Evolutionary conservation across 2,329 filamentous ascomycete species (phyloP).

Genomic region (Aspergillus aculeatus): DNA sequence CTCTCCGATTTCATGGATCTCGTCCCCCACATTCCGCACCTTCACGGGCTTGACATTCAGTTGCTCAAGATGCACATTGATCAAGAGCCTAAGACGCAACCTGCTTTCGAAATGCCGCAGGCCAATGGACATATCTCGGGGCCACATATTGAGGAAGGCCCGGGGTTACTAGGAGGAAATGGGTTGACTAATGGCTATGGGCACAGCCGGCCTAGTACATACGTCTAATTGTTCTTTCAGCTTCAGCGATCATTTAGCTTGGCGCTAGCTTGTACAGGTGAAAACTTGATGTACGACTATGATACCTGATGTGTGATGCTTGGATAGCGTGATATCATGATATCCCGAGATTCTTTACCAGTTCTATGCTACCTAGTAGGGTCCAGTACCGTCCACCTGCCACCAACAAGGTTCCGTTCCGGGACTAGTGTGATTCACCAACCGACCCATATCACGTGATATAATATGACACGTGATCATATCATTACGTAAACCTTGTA

Average conservation of each 20-base stretch:
- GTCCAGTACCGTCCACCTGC: too few species aligned
- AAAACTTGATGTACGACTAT: constrained; percentile 43
- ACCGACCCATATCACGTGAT: background rate
- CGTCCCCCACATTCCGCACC: constrained; percentile 49
- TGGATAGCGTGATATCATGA: constrained; percentile 14
- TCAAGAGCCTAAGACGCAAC: constrained; percentile 30
- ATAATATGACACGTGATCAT: background rate
- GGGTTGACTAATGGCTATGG: constrained; percentile 37
- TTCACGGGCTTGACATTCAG: constrained; percentile 42
- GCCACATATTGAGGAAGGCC: constrained; percentile 17
- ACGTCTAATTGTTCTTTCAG: constrained; percentile 35
- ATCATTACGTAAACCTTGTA: constrained; percentile 15
- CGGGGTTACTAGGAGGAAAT: constrained; percentile 25
- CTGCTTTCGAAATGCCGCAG: constrained; percentile 20
- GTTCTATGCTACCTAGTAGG: too few species aligned
- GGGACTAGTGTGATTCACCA: background rate
- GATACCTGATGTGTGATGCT: constrained; percentile 35
- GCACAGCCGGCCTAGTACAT: constrained; percentile 41
- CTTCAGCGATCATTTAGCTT: constrained; percentile 22
- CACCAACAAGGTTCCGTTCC: background rate
- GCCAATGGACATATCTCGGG: constrained; percentile 33
- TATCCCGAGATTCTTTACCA: background rate
- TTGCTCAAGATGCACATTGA: constrained; percentile 44
- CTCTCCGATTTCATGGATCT: constrained; percentile 52
- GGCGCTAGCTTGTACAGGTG: constrained; percentile 29